Evolutionary conservation across 169 alveolate species (phyloP).

Genomic region (Plasmodium inui): DNA sequence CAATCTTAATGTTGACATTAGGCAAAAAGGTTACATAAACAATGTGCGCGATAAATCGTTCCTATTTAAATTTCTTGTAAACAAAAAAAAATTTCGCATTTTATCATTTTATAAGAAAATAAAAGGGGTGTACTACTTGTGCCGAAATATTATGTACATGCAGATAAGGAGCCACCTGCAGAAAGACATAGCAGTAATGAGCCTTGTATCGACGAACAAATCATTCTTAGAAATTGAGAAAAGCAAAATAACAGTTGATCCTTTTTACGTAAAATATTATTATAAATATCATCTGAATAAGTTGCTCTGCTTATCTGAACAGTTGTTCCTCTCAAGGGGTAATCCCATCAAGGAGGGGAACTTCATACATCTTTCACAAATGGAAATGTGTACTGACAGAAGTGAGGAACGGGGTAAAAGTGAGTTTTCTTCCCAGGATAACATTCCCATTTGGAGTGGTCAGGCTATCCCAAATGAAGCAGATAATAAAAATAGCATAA

Average conservation of each 20-base stretch:
- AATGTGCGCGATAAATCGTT: slow-evolving; percentile 39
- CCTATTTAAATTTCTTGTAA: slow-evolving; percentile 43
- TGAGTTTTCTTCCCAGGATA: not conserved
- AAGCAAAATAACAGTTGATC: not conserved
- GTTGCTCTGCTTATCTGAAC: not conserved
- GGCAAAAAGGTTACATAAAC: slow-evolving; percentile 26
- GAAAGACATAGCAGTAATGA: slow-evolving; percentile 33
- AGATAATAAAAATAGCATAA: not conserved
- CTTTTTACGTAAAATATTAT: slow-evolving; percentile 62
- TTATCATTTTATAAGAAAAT: slow-evolving; percentile 56
- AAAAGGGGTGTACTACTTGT: slow-evolving; percentile 40
- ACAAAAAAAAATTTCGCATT: slow-evolving; percentile 22
- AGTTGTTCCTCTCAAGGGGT: not conserved
- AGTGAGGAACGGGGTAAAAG: not conserved
- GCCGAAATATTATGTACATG: slow-evolving; percentile 33
- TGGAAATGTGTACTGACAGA: not conserved
- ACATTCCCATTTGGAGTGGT: not conserved
- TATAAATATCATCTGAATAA: slow-evolving; percentile 33
- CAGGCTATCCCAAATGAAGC: not conserved
- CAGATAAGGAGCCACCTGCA: not conserved
- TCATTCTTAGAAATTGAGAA: slow-evolving; percentile 7
- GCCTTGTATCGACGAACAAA: slow-evolving; percentile 38
- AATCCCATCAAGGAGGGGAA: not conserved
- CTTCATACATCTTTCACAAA: not conserved
- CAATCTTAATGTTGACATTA: slow-evolving; percentile 8